Base-by-base conservation (phyloP, 805 yeast genomes). In the Candida gorgasii region DNA sequence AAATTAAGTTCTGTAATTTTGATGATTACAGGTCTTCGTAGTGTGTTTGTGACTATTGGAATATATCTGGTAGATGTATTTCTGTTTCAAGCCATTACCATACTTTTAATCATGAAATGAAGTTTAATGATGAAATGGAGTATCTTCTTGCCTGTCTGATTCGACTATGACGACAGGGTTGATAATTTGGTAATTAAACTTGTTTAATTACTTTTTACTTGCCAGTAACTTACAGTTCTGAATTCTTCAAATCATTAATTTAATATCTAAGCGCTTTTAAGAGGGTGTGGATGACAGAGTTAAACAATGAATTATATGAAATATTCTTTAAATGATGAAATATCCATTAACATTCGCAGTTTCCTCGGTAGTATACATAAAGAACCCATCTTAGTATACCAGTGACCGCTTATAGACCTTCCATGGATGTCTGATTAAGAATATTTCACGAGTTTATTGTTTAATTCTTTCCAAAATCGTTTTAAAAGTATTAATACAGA, bases 111-210 rank as follows among this genome's bases (percentile, higher is more conserved):
- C 24, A 22, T 6, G 16, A 27, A 20, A 12, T n/a, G 31, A 36
- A 36, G 39, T 17, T 36, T 36, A 5, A 45, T 69, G 76, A 69
- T 68, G 75, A 70, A 56, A 56, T 50, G 67, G 63, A 76, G 86
- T 79, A 64, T 69, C 89, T 84, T 85, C 90, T 84, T 85, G 85
- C 90, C 86, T 79, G 87, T 83, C 87, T 76, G 87, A 80, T 70
- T 79, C 90, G 93, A 85, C 90, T 82, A 83, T 85, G 93, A 84
- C 89, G 90, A 85, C 81, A 80, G 76, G 89, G 89, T 77, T 74
- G 79, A 76, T 60, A 76, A 71, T 58, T 59, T 79, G 67, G 62
- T 61, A 57, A 47, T 50, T 55, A 53, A 58, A 52, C 55, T 55
- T 59, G 58, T 61, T 59, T 28, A 57, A 54, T 63, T 74, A 74